Evolutionary conservation across 2,329 filamentous ascomycete species (phyloP).

Genomic region (Xylaria sp.): DNA sequence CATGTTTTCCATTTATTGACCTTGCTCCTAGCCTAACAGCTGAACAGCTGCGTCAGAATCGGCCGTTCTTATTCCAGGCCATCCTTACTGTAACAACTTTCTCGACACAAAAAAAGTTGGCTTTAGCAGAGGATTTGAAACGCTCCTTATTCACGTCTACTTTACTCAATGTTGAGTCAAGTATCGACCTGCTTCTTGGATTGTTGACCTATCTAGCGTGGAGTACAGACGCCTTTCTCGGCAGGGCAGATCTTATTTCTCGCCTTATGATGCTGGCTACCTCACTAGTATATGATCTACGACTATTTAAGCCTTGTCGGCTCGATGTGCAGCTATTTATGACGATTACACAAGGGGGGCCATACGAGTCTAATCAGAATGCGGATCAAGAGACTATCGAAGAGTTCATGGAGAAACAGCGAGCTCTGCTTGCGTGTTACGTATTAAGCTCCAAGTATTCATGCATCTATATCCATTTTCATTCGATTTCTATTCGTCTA

Average conservation of each 20-base stretch:
- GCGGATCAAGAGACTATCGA: constrained; percentile 38
- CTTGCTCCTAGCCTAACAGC: constrained; percentile 46
- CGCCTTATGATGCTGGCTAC: constrained; percentile 54
- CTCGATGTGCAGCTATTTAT: constrained; percentile 48
- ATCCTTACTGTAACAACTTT: constrained; percentile 51
- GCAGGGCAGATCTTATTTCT: constrained; percentile 47
- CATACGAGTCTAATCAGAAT: constrained; percentile 35
- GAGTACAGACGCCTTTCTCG: constrained; percentile 53
- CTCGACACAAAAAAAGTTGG: constrained; percentile 46
- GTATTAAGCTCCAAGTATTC: constrained; percentile 45
- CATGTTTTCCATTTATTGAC: constrained; percentile 52
- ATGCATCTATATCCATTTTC: neutral
- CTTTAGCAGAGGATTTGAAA: constrained; percentile 49
- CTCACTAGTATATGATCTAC: constrained; percentile 53
- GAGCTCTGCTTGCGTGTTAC: constrained; percentile 50
- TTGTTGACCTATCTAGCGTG: constrained; percentile 54
- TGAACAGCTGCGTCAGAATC: constrained; percentile 48
- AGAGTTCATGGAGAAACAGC: constrained; percentile 44
- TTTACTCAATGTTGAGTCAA: constrained; percentile 45
- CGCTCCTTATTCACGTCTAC: constrained; percentile 46
- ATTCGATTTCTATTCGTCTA: neutral
- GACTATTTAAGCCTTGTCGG: constrained; percentile 49
- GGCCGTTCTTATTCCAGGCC: constrained; percentile 52
- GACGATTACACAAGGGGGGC: constrained; percentile 47
- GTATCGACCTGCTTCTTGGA: constrained; percentile 52